Conservation (phyloP, 2,329 filamentous ascomycete genomes). For the Ceratocystis harringtonii region DNA sequence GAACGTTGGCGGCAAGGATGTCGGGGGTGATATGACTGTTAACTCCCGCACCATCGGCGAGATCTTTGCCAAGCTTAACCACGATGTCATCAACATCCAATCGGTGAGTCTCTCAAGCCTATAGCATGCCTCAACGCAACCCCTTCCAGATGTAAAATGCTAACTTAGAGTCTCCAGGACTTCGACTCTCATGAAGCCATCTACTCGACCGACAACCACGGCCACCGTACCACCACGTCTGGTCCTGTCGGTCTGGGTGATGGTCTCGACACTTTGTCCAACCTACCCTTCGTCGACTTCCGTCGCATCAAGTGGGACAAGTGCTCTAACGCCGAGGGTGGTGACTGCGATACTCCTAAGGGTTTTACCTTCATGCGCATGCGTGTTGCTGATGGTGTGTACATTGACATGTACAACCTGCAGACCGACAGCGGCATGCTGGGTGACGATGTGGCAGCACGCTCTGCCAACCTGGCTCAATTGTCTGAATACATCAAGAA, state of each 20-base stretch:
- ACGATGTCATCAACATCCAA: conserved; percentile 50
- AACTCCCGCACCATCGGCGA: conserved; percentile 43
- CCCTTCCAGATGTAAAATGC: background rate
- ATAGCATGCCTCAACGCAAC: background rate
- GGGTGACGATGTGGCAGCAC: conserved; percentile 36
- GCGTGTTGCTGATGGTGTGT: conserved; percentile 32
- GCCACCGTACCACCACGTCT: conserved; percentile 47
- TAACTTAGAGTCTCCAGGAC: conserved; percentile 26
- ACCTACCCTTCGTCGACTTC: conserved; percentile 41
- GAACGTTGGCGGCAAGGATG: conserved; percentile 46
- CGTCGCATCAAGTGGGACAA: conserved; percentile 42
- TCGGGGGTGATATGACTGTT: conserved; percentile 44
- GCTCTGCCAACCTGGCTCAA: conserved; percentile 45
- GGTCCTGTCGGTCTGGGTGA: conserved; percentile 47
- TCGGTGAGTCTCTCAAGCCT: conserved; percentile 29
- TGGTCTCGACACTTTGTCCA: conserved; percentile 49
- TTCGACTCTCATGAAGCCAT: conserved; percentile 54
- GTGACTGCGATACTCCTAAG: conserved; percentile 53
- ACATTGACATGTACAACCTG: conserved; percentile 50
- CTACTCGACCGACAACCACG: conserved; percentile 44
- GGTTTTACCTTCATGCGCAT: conserved; percentile 54
- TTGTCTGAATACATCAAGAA: conserved; percentile 41
- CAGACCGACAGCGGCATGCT: conserved; percentile 50
- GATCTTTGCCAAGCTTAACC: conserved; percentile 40
- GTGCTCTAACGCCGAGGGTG: conserved; percentile 40